phyloP scores from a whole-genome alignment of 345 rosid species.

The Camelina neglecta region DNA sequence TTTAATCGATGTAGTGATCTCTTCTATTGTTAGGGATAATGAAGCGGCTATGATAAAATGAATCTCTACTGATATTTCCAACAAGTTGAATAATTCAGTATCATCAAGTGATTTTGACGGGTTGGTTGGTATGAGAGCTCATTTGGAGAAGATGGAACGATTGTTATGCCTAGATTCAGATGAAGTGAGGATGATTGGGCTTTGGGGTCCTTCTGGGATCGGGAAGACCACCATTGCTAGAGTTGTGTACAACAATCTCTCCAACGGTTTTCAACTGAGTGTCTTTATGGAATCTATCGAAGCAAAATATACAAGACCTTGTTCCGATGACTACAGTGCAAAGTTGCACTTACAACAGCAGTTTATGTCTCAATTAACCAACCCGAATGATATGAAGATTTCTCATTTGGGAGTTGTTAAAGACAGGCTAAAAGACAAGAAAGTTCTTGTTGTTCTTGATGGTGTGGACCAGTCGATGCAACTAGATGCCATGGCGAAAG shows the following conservation, averaged over 20 bases:
- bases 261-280: not conserved
- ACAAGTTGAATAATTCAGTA: not conserved
- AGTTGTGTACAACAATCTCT: not conserved
- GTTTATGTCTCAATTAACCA: constrained; percentile 1
- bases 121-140: constrained; percentile 4
- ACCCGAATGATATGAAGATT: not conserved
- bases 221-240: constrained; percentile 2
- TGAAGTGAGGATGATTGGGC: constrained; percentile 12
- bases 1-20: no score
- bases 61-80: not conserved
- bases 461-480: not conserved
- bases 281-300: no score
- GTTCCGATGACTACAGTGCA: not conserved
- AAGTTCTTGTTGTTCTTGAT: constrained; percentile 10
- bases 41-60: constrained; percentile 1
- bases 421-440: constrained; percentile 8
- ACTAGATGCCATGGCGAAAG: not conserved
- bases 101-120: not conserved
- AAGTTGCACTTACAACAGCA: not conserved
- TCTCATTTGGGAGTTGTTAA: not conserved
- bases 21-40: no score
- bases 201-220: constrained; percentile 12
- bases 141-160: not conserved
- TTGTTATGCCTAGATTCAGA: not conserved
- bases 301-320: not conserved